Evolutionary conservation across 305 asterid genomes (phyloP).

Genomic region (Fraxinus platypoda): DNA sequence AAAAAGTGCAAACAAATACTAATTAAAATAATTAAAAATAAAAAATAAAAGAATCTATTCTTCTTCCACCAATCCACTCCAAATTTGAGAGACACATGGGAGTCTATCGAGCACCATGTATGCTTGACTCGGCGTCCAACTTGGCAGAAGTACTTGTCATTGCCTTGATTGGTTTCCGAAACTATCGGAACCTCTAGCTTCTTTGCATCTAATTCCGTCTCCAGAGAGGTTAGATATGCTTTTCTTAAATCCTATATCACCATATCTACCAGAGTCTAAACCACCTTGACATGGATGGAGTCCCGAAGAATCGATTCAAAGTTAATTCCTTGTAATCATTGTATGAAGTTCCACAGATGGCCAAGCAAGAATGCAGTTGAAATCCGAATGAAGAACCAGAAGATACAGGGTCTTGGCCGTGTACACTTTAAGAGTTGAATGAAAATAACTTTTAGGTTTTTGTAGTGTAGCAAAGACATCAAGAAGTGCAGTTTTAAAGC

Average conservation of each 20-base stretch:
- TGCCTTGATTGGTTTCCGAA: conserved; percentile 83
- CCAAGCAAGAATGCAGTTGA: conserved; percentile 54
- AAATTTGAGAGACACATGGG: not conserved
- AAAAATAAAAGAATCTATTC: not conserved
- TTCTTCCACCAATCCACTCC: not conserved
- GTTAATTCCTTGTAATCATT: conserved; percentile 55
- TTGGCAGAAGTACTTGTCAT: conserved; percentile 75
- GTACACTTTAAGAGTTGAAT: not conserved
- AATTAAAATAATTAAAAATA: not conserved
- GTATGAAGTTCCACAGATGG: conserved; percentile 42
- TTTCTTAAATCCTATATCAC: conserved; percentile 39
- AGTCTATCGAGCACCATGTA: conserved; percentile 65
- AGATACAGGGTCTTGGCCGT: not conserved
- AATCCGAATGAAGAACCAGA: conserved; percentile 31
- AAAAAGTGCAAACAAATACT: not conserved
- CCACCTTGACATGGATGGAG: conserved; percentile 65
- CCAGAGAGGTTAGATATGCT: conserved; percentile 71
- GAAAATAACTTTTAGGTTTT: not conserved
- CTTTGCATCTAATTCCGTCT: conserved; percentile 43
- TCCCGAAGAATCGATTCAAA: conserved; percentile 63
- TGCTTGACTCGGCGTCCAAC: conserved; percentile 30
- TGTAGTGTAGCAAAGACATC: not conserved
- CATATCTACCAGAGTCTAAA: conserved; percentile 74
- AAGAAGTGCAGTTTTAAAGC: not conserved
- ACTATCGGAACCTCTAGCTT: conserved; percentile 62